Base-by-base conservation (phyloP, 176 grass and related monocot species). In the Alloteropsis semialata region DNA sequence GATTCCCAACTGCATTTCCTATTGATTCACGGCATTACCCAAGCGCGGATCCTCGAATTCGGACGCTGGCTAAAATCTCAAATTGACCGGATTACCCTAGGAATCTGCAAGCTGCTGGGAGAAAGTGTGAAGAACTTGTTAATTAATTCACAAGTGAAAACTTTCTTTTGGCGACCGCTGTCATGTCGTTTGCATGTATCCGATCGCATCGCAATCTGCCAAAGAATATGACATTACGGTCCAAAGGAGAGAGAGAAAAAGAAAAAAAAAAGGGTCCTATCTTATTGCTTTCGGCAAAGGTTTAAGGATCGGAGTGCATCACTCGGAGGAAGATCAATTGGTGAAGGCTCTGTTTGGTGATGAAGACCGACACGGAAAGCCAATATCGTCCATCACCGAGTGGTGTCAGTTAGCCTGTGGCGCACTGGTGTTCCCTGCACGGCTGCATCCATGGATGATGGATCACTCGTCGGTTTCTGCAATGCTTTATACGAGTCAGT, bases 311-410 rank as follows among this genome's bases (percentile, higher is more conserved):
- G n/a, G n/a, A n/a, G 6, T 70, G 63, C 3, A 33, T 43, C 32
- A 53, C 43, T 72, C 12, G 34, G 43, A 27, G 43, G 19, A 62
- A 22, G 19, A 77, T 59, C 63, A 36, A 62, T 71, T 21, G 44
- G 80, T 71, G 86, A 53, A 77, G 79, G 80, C 73, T 41, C 24
- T 36, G 44, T 43, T 44, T 71, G 79, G 42, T 82, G 44, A 76
- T 72, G 44, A 83, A 37, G 60, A 64, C 28, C 18, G 7, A 60
- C 33, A 55, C 65, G 54, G 45, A 29, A 59, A 16, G 37, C 11
- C 22, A 41, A 43, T 27, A 41, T 2, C 21, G n/a, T n/a, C n/a
- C n/a, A n/a, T n/a, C n/a, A n/a, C n/a, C 53, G 2, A 24, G 9
- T 68, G 25, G 79, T 83, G 73, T 71, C 65, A 27, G 3, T 51